Base-by-base conservation (phyloP, 1,284 basidiomycete species). In the Ustilago hordei region DNA sequence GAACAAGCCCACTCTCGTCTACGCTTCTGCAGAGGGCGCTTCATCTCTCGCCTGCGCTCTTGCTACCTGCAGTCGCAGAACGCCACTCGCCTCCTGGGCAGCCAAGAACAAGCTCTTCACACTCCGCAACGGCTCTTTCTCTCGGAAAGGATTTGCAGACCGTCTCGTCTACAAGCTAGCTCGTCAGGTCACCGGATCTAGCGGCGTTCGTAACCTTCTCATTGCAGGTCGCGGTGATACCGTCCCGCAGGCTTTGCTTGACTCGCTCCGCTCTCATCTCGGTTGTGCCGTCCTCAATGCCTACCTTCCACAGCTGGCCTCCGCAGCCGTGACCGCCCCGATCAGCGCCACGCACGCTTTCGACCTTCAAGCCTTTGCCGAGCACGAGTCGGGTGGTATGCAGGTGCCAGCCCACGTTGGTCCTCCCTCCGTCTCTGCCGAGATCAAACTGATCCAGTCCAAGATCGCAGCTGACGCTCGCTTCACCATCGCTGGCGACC, bases 351-450 rank as follows among this genome's bases (percentile, higher is more conserved):
- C 83, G 0, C 81, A 86, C 47, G 65, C 80, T 11, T 77, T 78
- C 58, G 84, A 86, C 54, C 62, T 86, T 7, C 84, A 86, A 45
- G 81, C 81, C 2, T 86, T 86, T 64, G 78, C 79, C 23, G 64
- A 70, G 15, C 72, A 79, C 63, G 71, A 77, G 50, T 55, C 75
- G 3, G 67, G 59, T 2, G 67, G 65, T 17, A 76, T 80, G 57
- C 68, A 77, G 56, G 58, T 78, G 17, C 75, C 74, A 2, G 75
- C 81, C 9, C 81, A 84, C 36, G 80, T 81, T 11, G 84, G 84
- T n/a, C 81, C 84, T 8, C 82, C 84, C 13, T 67, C 74, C 12
- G 83, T 85, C 28, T 60, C 78, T 39, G 59, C 72, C 48, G 84
- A 86, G 60, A 7, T 85, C 45, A 86, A 85, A 71, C 69, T 86